Percentiles rank a stretch among this genome's conserved stretches.
These are phyloP conservation scores for Teunomyces barrocoloradensis DNA, from an alignment of 805 yeast genomes.

Conservation along the genomic window DNA sequence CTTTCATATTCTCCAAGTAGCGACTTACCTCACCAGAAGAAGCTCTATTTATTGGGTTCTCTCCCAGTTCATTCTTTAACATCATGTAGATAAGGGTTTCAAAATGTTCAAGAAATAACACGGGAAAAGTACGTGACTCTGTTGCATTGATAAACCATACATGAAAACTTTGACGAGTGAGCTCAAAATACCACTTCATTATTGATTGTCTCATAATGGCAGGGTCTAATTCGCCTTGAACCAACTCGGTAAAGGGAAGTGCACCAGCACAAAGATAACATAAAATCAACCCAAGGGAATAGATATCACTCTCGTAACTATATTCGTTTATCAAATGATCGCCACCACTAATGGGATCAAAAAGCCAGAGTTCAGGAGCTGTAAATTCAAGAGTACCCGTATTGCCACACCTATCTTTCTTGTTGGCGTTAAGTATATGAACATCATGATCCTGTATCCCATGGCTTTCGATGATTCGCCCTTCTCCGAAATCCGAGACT, in stretches of 20 bases:
- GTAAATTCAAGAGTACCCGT: constrained; percentile 88
- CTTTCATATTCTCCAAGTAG: constrained; percentile 21
- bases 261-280: constrained; percentile 69
- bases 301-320: constrained; percentile 71
- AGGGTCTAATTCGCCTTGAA: constrained; percentile 25
- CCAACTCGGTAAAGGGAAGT: constrained; percentile 50
- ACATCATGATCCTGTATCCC: constrained; percentile 4
- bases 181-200: constrained; percentile 27
- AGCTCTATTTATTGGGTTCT: constrained; percentile 4
- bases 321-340: constrained; percentile 51
- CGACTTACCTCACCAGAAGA: constrained; percentile 17
- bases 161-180: constrained; percentile 18
- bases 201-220: constrained; percentile 25
- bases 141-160: constrained; percentile 23
- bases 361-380: constrained; percentile 73
- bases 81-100: constrained; percentile 25
- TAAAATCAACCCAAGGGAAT: constrained; percentile 80
- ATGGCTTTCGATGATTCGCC: constrained; percentile 65
- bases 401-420: constrained; percentile 67
- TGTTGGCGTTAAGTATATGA: neutral
- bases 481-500: constrained; percentile 89
- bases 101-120: constrained; percentile 10
- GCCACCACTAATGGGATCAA: constrained; percentile 23
- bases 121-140: neutral
- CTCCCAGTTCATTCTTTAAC: constrained; percentile 25